Evolutionary conservation across 2,329 filamentous ascomycete species (phyloP).

Genomic region (Colletotrichum liriopes): DNA sequence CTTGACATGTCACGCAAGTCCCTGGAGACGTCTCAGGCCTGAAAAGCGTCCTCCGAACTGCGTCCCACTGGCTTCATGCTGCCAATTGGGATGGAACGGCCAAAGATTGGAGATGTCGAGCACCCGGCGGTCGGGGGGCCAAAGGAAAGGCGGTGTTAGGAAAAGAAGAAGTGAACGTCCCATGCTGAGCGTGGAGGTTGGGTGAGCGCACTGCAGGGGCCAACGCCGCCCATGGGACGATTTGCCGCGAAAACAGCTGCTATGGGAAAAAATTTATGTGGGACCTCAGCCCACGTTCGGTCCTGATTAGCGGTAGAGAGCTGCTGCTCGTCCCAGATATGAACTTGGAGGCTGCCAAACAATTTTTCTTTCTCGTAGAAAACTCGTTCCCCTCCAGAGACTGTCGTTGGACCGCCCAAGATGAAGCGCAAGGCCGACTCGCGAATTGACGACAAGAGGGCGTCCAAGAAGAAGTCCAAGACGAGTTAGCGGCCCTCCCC

Average conservation of each 20-base stretch:
- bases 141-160: slow-evolving; percentile 4
- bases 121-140: neutral
- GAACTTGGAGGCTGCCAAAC: slow-evolving; percentile 20
- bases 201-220: slow-evolving; percentile 26
- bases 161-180: neutral
- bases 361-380: neutral
- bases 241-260: slow-evolving; percentile 41
- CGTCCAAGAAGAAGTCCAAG: slow-evolving; percentile 69
- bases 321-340: slow-evolving; percentile 17
- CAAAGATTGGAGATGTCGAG: neutral
- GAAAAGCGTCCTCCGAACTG: neutral
- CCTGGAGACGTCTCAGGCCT: neutral
- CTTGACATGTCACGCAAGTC: slow-evolving; percentile 32
- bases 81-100: neutral
- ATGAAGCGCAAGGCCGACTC: slow-evolving; percentile 75
- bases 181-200: neutral
- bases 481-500: slow-evolving; percentile 54
- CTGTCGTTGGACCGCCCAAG: slow-evolving; percentile 43
- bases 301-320: slow-evolving; percentile 27
- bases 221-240: slow-evolving; percentile 34
- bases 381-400: neutral
- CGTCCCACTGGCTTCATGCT: neutral
- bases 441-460: slow-evolving; percentile 59
- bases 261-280: slow-evolving; percentile 38
- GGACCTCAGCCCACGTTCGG: slow-evolving; percentile 38